These are phyloP conservation scores for Posidonia australis DNA, from an alignment of 106 monocot genomes.

Conservation along the genomic window DNA sequence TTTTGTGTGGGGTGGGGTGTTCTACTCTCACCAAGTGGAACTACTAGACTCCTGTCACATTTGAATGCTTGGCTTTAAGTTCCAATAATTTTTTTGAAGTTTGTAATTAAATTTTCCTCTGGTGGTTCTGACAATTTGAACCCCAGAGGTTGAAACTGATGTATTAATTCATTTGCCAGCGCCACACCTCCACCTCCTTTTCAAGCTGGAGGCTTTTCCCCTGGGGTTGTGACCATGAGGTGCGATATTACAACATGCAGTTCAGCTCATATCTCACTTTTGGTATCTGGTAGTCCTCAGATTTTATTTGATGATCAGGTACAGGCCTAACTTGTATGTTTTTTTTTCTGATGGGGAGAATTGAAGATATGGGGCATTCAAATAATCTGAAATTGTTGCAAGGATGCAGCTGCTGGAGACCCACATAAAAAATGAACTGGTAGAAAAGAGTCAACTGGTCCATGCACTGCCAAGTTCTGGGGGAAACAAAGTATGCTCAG, in stretches of 20 bases:
- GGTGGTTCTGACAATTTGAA: too few relatives aligned
- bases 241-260: conserved; percentile 86
- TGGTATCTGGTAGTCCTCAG: conserved; percentile 82
- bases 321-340: background rate
- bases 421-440: conserved; percentile 76
- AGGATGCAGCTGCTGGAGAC: conserved; percentile 61
- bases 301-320: conserved; percentile 94
- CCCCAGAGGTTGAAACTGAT: too few relatives aligned
- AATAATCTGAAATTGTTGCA: background rate
- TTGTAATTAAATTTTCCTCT: too few relatives aligned
- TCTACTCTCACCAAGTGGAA: too few relatives aligned
- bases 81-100: too few relatives aligned
- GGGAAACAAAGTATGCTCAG: conserved; percentile 20
- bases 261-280: conserved; percentile 72
- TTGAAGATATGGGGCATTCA: background rate
- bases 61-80: too few relatives aligned
- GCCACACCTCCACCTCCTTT: conserved; percentile 66
- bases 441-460: conserved; percentile 65
- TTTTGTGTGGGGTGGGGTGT: too few relatives aligned
- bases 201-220: conserved; percentile 67
- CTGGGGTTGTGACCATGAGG: conserved; percentile 93
- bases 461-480: conserved; percentile 31
- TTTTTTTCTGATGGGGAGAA: background rate
- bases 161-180: conserved; percentile 28
- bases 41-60: too few relatives aligned